A percentile compares a stretch with the other conserved stretches of the same genome.
phyloP scores from a whole-genome alignment of 2,329 filamentous ascomycete species.

The Fusarium oxysporum region DNA sequence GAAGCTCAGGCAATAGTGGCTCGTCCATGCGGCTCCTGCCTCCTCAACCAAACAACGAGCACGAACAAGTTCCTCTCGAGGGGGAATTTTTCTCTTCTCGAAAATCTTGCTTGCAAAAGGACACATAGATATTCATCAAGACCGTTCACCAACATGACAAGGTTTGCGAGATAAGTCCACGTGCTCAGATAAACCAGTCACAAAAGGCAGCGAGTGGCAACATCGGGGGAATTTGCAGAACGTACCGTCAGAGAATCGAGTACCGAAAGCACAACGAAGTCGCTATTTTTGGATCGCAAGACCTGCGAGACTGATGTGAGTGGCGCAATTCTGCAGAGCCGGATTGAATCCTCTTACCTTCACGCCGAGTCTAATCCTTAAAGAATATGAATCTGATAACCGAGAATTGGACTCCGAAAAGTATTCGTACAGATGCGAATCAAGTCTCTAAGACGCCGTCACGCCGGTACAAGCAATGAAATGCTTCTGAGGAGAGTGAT shows the following conservation, averaged over 20 bases:
- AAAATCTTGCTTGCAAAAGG: neutral
- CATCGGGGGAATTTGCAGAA: neutral
- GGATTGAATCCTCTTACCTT: conserved; percentile 27
- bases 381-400: conserved; percentile 45
- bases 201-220: neutral
- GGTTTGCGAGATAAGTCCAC: neutral
- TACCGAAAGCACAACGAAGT: conserved; percentile 45
- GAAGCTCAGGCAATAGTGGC: conserved; percentile 8
- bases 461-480: conserved; percentile 53
- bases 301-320: conserved; percentile 35
- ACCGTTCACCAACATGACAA: neutral
- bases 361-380: conserved; percentile 45
- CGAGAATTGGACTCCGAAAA: conserved; percentile 52
- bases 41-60: neutral
- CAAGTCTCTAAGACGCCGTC: conserved; percentile 55
- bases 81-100: neutral
- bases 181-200: neutral
- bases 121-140: neutral
- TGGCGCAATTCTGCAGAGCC: neutral
- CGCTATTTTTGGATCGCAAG: conserved; percentile 43
- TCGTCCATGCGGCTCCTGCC: conserved; percentile 10
- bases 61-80: neutral
- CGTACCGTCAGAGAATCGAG: conserved; percentile 42
- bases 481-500: conserved; percentile 45
- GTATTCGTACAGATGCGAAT: conserved; percentile 52